Conservation (phyloP, 2,329 filamentous ascomycete species). For the Bipolaris bicolor region DNA sequence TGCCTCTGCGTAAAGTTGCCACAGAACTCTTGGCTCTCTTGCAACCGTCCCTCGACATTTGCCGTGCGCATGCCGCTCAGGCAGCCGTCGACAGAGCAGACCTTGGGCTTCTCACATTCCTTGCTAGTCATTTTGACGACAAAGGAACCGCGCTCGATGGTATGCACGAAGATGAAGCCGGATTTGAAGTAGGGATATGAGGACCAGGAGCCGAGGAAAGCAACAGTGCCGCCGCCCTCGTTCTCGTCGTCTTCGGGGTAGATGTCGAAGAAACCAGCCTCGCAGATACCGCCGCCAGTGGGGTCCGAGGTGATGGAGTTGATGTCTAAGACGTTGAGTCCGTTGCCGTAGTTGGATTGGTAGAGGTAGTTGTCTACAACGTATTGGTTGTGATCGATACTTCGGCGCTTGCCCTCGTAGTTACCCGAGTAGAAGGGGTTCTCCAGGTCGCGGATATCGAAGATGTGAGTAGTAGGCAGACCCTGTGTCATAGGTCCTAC, state of each 20-base stretch:
- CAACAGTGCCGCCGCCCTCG: constrained; percentile 42
- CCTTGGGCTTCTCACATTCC: constrained; percentile 27
- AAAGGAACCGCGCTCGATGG: constrained; percentile 45
- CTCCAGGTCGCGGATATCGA: constrained; percentile 40
- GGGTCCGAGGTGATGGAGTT: constrained; percentile 46
- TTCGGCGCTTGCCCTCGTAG: constrained; percentile 44
- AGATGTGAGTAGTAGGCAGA: constrained; percentile 41
- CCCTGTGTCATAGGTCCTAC: constrained; percentile 40
- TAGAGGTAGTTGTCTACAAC: constrained; percentile 46
- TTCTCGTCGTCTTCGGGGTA: constrained; percentile 50
- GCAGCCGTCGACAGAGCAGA: constrained; percentile 29
- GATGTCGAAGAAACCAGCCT: constrained; percentile 51
- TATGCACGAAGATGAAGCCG: constrained; percentile 45
- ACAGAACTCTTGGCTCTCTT: constrained; percentile 27
- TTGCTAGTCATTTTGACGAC: constrained; percentile 40
- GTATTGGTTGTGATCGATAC: constrained; percentile 56
- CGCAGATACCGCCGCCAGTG: constrained; percentile 45
- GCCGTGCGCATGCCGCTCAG: constrained; percentile 27
- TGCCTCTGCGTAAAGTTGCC: constrained; percentile 24
- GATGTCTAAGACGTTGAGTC: constrained; percentile 48
- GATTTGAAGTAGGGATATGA: constrained; percentile 45
- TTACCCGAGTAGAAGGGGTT: constrained; percentile 47
- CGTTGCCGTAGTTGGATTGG: constrained; percentile 50
- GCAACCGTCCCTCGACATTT: constrained; percentile 26
- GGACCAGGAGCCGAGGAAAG: constrained; percentile 51